These are phyloP conservation scores for Brassica carinata DNA, from an alignment of 345 rosid species.

Conservation along the genomic window DNA sequence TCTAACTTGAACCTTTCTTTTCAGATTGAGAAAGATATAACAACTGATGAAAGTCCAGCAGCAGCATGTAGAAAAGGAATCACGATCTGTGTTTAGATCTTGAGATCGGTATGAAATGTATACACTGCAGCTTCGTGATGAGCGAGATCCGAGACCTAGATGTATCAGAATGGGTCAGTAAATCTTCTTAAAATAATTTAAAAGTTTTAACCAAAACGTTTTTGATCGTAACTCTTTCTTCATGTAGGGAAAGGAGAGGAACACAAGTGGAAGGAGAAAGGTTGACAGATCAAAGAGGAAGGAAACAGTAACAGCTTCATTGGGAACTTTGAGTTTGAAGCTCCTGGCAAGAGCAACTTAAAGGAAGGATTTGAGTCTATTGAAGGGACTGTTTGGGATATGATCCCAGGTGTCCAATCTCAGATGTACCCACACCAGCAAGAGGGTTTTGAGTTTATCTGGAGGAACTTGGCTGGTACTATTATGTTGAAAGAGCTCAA, in stretches of 20 bases:
- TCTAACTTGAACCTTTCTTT: slow-evolving; percentile 2
- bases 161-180: slow-evolving; percentile 21
- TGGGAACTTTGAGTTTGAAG: slow-evolving; percentile 20
- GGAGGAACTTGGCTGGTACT: slow-evolving; percentile 73
- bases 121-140: slow-evolving; percentile 42
- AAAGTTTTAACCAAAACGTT: neutral
- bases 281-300: slow-evolving; percentile 24
- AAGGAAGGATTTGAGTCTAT: slow-evolving; percentile 9
- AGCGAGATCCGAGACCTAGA: slow-evolving; percentile 41
- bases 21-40: slow-evolving; percentile 37
- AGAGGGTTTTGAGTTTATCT: slow-evolving; percentile 78
- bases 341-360: slow-evolving; percentile 9
- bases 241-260: slow-evolving; percentile 31
- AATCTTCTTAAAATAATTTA: slow-evolving; percentile 7
- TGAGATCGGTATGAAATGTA: slow-evolving; percentile 54
- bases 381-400: slow-evolving; percentile 68
- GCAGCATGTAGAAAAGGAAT: slow-evolving; percentile 34
- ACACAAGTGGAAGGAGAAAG: slow-evolving; percentile 28
- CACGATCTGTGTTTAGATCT: slow-evolving; percentile 48
- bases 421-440: slow-evolving; percentile 67
- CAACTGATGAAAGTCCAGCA: slow-evolving; percentile 20
- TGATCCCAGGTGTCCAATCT: slow-evolving; percentile 55
- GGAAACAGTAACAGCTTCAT: slow-evolving; percentile 23
- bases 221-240: slow-evolving; percentile 17
- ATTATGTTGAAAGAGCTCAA: slow-evolving; percentile 51